Evolutionary conservation across 192 early-diverging fungal species (phyloP).

Genomic region (Coemansia sp.): DNA sequence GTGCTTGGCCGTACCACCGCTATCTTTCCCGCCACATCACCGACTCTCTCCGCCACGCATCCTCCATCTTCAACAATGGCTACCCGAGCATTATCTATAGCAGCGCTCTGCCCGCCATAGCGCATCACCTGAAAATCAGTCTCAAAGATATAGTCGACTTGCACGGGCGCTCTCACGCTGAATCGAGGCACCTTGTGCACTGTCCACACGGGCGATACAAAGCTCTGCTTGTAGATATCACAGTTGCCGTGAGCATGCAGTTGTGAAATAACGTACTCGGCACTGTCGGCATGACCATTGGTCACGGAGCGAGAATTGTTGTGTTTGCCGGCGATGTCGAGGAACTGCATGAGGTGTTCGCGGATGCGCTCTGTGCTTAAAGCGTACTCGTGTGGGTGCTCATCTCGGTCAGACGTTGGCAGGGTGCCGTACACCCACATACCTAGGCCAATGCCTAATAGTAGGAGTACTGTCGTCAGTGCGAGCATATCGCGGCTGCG

Average conservation of each 20-base stretch:
- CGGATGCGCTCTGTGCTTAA: conserved; percentile 40
- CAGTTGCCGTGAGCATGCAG: conserved; percentile 35
- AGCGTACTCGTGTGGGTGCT: conserved; percentile 51
- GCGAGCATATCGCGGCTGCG: conserved; percentile 36
- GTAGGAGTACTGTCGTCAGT: conserved; percentile 35
- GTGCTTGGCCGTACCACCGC: conserved; percentile 60
- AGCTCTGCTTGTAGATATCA: conserved; percentile 46
- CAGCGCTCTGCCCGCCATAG: conserved; percentile 61
- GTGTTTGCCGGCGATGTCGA: conserved; percentile 44
- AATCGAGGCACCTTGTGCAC: conserved; percentile 21
- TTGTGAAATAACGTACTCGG: conserved; percentile 40
- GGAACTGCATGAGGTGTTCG: conserved; percentile 33
- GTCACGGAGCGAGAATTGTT: conserved; percentile 53
- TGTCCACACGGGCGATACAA: conserved; percentile 52
- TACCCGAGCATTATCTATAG: conserved; percentile 48
- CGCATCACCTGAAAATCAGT: conserved; percentile 59
- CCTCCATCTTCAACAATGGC: conserved; percentile 55
- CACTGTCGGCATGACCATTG: conserved; percentile 48
- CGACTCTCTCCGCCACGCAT: conserved; percentile 46
- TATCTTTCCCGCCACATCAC: conserved; percentile 56
- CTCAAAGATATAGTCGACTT: conserved; percentile 35
- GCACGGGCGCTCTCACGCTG: conserved; percentile 15
- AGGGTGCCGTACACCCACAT: conserved; percentile 56
- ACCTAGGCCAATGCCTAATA: conserved; percentile 39
- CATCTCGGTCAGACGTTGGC: conserved; percentile 47